phyloP scores from a whole-genome alignment of 1,284 basidiomycete species.

The Cutaneotrichosporon daszewskae region DNA sequence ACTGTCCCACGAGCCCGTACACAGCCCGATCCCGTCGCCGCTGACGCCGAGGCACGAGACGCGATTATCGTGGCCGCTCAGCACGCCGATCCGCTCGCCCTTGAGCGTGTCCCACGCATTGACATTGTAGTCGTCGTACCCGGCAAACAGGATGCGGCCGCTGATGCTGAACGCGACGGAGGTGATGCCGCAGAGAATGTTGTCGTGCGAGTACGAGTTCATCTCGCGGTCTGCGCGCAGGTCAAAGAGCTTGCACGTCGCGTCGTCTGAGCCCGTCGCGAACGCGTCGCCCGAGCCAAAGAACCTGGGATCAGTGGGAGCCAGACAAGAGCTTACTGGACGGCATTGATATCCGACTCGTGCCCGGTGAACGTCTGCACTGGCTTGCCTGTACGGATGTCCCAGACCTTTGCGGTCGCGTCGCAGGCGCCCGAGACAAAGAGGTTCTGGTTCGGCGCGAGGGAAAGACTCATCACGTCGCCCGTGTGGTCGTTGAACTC shows the following conservation, averaged over 20 bases:
- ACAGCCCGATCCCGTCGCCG: constrained; percentile 93
- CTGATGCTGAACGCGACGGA: constrained; percentile 97
- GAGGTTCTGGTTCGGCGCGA: constrained; percentile 87
- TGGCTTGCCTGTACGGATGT: constrained; percentile 91
- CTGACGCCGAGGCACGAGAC: constrained; percentile 95
- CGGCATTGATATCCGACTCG: constrained; percentile 98
- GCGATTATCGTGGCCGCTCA: constrained; percentile 96
- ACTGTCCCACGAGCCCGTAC: constrained; percentile 97
- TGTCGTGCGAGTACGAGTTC: constrained; percentile 95
- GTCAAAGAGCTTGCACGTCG: constrained; percentile 95
- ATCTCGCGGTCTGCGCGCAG: constrained; percentile 95
- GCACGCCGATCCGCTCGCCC: constrained; percentile 91
- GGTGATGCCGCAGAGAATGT: constrained; percentile 97
- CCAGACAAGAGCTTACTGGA: constrained; percentile 76
- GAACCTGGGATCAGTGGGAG: constrained; percentile 57
- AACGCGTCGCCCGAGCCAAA: constrained; percentile 99
- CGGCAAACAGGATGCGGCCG: constrained; percentile 93
- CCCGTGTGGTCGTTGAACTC: constrained; percentile 99
- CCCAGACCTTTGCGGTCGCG: constrained; percentile 97
- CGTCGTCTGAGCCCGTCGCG: constrained; percentile 97
- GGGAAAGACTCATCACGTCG: constrained; percentile 97
- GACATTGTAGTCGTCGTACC: constrained; percentile 99
- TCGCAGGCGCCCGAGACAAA: constrained; percentile 99
- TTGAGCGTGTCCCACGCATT: constrained; percentile 99
- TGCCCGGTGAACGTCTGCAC: constrained; percentile 98